Evolutionary conservation across 768 basidiomycete species (phyloP).

Genomic region (Lactifluus echinatus): DNA sequence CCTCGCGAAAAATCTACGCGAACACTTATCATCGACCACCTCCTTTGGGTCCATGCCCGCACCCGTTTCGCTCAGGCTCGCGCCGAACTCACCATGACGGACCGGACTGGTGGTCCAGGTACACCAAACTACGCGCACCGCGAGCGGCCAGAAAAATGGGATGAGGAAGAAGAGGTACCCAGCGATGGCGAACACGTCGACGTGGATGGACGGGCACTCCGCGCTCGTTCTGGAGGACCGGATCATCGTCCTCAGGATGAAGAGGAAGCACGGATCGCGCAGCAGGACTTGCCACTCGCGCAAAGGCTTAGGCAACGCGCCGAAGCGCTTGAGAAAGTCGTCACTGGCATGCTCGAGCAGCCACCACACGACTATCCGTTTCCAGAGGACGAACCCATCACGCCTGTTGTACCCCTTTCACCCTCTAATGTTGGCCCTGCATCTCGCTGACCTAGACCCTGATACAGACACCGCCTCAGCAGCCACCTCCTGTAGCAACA

Average conservation of each 20-base stretch:
- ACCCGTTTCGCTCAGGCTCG: conserved; percentile 79
- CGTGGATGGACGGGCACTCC: conserved; percentile 24
- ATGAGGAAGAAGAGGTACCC: conserved; percentile 58
- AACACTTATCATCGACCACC: conserved; percentile 80
- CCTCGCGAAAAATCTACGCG: conserved; percentile 84
- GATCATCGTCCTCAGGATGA: conserved; percentile 41
- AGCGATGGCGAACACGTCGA: conserved; percentile 56
- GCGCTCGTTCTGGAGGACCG: conserved; percentile 44
- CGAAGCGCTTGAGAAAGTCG: conserved; percentile 76
- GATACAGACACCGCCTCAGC: conserved; percentile 39
- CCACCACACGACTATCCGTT: conserved; percentile 56
- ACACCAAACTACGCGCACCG: conserved; percentile 54
- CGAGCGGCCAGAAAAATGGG: conserved; percentile 64
- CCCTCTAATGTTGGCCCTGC: background rate
- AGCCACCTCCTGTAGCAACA: conserved; percentile 28
- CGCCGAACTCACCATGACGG: conserved; percentile 80
- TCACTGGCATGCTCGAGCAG: conserved; percentile 72
- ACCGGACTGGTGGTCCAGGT: conserved; percentile 61
- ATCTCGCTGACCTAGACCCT: background rate
- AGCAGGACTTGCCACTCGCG: conserved; percentile 57
- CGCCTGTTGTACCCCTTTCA: conserved; percentile 25
- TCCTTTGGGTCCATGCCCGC: conserved; percentile 76
- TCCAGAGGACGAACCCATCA: conserved; percentile 44
- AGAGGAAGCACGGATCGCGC: conserved; percentile 47
- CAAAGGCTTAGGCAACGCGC: conserved; percentile 59